Evolutionary conservation across 2,329 filamentous ascomycete species (phyloP), one percentile per base, ranked within the genome.

Genomic region (Myriosclerotinia scirpicola): DNA sequence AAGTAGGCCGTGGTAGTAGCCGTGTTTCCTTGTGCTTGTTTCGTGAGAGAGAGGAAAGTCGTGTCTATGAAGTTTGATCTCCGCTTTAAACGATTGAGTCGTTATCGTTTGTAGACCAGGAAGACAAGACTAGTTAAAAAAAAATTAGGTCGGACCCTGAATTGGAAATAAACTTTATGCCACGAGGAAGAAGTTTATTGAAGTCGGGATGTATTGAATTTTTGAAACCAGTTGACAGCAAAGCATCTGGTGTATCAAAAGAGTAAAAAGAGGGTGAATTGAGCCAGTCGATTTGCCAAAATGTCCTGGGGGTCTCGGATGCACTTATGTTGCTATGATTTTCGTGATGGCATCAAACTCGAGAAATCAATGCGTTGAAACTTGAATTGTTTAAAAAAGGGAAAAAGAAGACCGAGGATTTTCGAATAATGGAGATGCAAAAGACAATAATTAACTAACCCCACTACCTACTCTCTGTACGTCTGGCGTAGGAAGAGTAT

Each of bases 341-440:
- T 63, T 55, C 42, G 50, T 52, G 58, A 66, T 66, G 58, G 11
- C 64, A 54, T 40, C 58, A 55, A 66, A 63, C 40, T 20, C 46
- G 36, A 60, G 64, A 63, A 55, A 62, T 63, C 58, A 66, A 66
- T 66, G 64, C 64, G 64, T 55, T 63, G 58, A 66, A 66, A 66
- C 64, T 48, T n/a, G 64, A 46, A 61, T 44, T 50, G 9, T 12
- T 22, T 6, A 48, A 48, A 48, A 22, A 52, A 52, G 8, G 9
- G 8, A 22, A 59, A 59, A 36, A 8, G 26, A 26, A 26, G 26
- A 3, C 52, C n/a, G n/a, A 50, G 9, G 46, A 22, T 12, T 44
- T 44, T 44, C 12, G 40, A 14, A 15, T 44, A 14, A 15, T 44
- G 12, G 12, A 44, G 15, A 44, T 34, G 2, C 4, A 4, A 34